Evolutionary conservation across 2,329 filamentous ascomycete genomes (phyloP).

Genomic region (Xylaria polymorpha): DNA sequence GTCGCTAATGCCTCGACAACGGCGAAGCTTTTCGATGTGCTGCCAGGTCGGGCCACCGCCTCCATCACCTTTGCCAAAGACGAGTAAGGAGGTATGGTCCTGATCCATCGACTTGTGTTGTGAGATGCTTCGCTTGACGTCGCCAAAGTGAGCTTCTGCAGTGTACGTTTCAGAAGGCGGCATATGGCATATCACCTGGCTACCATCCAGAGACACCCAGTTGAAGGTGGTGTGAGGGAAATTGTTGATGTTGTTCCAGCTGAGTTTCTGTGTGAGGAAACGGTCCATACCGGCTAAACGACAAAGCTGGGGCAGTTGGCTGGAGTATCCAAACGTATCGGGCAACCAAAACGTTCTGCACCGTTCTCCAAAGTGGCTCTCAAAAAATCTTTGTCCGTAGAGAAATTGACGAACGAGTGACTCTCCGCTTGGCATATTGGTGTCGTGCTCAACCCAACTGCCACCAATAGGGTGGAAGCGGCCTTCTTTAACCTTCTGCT

Average conservation of each 20-base stretch:
- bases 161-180: slow-evolving; percentile 95
- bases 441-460: slow-evolving; percentile 99
- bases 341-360: slow-evolving; percentile 96
- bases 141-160: slow-evolving; percentile 91
- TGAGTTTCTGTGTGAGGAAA: slow-evolving; percentile 98
- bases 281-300: slow-evolving; percentile 94
- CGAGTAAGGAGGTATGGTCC: slow-evolving; percentile 87
- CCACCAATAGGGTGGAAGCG: slow-evolving; percentile 95
- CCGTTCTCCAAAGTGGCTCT: slow-evolving; percentile 89
- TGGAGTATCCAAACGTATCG: slow-evolving; percentile 97
- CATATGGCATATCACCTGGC: slow-evolving; percentile 98
- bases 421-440: slow-evolving; percentile 95
- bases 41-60: slow-evolving; percentile 95
- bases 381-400: slow-evolving; percentile 94
- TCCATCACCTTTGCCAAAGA: slow-evolving; percentile 97
- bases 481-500: slow-evolving; percentile 88
- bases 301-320: slow-evolving; percentile 92
- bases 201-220: slow-evolving; percentile 95
- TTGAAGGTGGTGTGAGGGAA: slow-evolving; percentile 99
- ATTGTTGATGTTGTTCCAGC: slow-evolving; percentile 99
- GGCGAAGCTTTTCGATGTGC: slow-evolving; percentile 92
- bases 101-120: slow-evolving; percentile 97
- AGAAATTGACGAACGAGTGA: slow-evolving; percentile 94
- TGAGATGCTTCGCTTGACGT: slow-evolving; percentile 87
- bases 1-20: slow-evolving; percentile 92